A percentile compares a stretch with the other conserved stretches of the same genome.
Conservation (phyloP, 2,329 filamentous ascomycete genomes). For the Cytospora mali region DNA sequence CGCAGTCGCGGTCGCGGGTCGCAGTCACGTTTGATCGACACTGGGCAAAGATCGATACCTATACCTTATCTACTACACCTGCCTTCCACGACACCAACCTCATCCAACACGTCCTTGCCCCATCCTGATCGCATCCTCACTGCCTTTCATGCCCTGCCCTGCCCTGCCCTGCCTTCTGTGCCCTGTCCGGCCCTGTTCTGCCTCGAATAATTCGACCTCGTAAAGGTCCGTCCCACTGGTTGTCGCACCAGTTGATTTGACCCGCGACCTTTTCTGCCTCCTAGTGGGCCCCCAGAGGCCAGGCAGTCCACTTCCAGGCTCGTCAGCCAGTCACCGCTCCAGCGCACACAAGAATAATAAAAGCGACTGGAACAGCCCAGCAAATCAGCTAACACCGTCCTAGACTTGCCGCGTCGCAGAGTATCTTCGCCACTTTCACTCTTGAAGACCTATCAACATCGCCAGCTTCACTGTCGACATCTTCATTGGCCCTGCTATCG, state of each 20-base stretch:
- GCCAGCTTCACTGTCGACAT: slow-evolving; percentile 44
- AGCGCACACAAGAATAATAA: slow-evolving; percentile 32
- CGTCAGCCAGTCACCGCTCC: slow-evolving; percentile 36
- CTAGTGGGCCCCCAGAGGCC: slow-evolving; percentile 21
- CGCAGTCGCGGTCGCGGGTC: slow-evolving; percentile 10
- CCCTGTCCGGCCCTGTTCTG: slow-evolving; percentile 12
- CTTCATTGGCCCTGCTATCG: slow-evolving; percentile 50
- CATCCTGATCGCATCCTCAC: background rate
- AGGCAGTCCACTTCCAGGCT: slow-evolving; percentile 20
- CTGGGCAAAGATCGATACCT: slow-evolving; percentile 3
- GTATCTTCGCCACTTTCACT: slow-evolving; percentile 39
- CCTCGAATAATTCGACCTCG: background rate
- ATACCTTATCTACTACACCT: background rate
- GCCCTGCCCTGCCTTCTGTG: background rate
- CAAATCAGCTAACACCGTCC: slow-evolving; percentile 56
- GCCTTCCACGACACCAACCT: background rate
- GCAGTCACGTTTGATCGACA: slow-evolving; percentile 9
- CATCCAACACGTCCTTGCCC: background rate
- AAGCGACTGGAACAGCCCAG: slow-evolving; percentile 35
- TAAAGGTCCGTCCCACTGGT: slow-evolving; percentile 20
- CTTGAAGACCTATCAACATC: slow-evolving; percentile 55
- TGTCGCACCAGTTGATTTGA: slow-evolving; percentile 15
- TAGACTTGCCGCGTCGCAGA: slow-evolving; percentile 43
- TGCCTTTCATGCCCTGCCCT: background rate
- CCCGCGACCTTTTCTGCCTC: slow-evolving; percentile 17